A percentile compares a stretch with the other conserved stretches of the same genome.
phyloP scores from a whole-genome alignment of 345 rosid species.

The Camelina neglecta region DNA sequence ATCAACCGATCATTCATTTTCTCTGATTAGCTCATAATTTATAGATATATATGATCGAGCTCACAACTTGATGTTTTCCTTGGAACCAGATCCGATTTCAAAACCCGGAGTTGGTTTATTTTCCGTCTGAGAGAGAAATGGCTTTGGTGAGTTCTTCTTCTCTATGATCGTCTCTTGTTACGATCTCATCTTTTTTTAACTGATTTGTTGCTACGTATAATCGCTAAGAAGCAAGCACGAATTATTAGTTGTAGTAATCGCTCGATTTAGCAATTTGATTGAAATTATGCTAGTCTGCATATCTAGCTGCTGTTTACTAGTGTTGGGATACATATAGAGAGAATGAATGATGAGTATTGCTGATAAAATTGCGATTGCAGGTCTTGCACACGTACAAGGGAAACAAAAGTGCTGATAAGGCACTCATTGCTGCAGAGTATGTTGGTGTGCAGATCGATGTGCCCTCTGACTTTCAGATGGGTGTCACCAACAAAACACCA shows the following conservation, averaged over 20 bases:
- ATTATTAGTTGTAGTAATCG: no score
- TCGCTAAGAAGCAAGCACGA: no score
- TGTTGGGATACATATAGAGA: not conserved
- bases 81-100: conserved; percentile 58
- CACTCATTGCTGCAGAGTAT: conserved; percentile 85
- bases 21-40: not conserved
- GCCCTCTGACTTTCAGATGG: conserved; percentile 71
- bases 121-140: conserved; percentile 55
- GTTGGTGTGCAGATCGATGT: conserved; percentile 68
- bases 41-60: not conserved
- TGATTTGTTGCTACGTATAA: not conserved
- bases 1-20: not conserved
- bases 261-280: not conserved
- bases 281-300: not conserved
- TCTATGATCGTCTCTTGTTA: not conserved
- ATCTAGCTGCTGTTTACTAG: not conserved
- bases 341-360: not conserved
- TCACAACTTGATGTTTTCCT: conserved; percentile 24
- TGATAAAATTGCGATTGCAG: conserved; percentile 43
- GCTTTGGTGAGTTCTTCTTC: conserved; percentile 61
- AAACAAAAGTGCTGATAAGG: conserved; percentile 69
- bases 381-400: conserved; percentile 59
- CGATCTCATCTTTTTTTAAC: conserved; percentile 24
- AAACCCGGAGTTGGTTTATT: conserved; percentile 41
- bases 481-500: conserved; percentile 79